Evolutionary conservation across 2,329 filamentous ascomycete genomes (phyloP), one percentile per base, ranked within the genome.

Genomic region (Neonectria punicea): DNA sequence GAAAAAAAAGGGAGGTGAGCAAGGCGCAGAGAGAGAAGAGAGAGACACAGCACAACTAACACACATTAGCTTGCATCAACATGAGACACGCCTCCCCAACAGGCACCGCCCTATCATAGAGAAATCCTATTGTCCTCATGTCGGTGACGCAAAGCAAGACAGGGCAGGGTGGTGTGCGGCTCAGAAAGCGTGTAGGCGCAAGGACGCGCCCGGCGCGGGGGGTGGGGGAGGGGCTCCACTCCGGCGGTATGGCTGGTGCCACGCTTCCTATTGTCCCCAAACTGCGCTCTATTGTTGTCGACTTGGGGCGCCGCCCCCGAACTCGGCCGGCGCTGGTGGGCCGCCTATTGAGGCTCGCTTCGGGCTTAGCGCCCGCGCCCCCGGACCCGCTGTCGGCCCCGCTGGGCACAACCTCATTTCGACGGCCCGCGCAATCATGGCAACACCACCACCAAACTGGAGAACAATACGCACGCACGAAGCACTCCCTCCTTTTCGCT

Each of bases 201-300:
- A 47, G 44, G 30, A 16, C 56, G 51, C 55, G 67, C 25, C 25
- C 25, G 25, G 25, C 25, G 25, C 25, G 5, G 25, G 25, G 25
- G 25, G 5, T 25, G 25, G 25, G 25, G 25, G 25, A 25, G 5
- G 30, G 53, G 59, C 58, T 46, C 32, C 32, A 11, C 34, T 36
- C 14, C 34, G 34, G 53, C 30, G 53, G 58, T 58, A 61, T 64
- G 66, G 70, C 60, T 60, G 63, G 60, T 56, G 53, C 66, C 50
- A 62, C 43, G 54, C 63, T 75, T 76, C 67, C 75, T 77, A 77
- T 78, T 78, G 76, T 78, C 71, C 68, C 63, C 58, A 65, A 47
- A 22, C 50, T 41, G 36, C 50, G 51, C 70, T 73, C 74, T 77
- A 78, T 78, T 78, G 76, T 78, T 75, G 76, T 75, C 67, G 56